Base-by-base conservation (phyloP, 495 filamentous ascomycete genomes). In the Cairneyella variabilis region DNA sequence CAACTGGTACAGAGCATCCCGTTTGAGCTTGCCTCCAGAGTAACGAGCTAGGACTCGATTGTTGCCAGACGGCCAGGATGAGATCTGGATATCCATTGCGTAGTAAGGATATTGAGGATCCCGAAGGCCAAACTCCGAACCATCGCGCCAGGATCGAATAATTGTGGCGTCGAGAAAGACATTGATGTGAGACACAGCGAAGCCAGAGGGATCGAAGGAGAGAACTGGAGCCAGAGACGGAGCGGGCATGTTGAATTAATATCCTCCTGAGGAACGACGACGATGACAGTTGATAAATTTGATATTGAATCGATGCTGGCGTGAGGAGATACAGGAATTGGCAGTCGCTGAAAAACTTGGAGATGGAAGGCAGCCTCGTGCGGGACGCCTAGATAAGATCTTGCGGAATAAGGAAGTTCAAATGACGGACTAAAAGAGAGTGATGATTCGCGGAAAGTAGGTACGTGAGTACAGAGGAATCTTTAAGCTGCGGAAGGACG, bases 1-100 rank as follows among this genome's bases (percentile, higher is more conserved):
- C 17, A 58, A 37, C 28, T 53, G 50, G 28, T 58, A 58, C 25
- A 58, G 21, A 8, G 56, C 56, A 22, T 54, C 50, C 16, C 51
- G 38, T 23, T 52, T 45, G 11, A 53, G 56, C 18, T 50, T 48
- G 42, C 42, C 38, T 0, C 44, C 44, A 0, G 50, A 42, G 17
- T 43, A 53, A 11, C 56, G 50, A 3, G 56, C 56, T 28, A 50
- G 25, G 20, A 58, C 8, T 3, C 22, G 30, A 39, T 49, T 53
- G 10, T 45, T 37, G 8, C 42, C 27, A 11, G 56, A 49, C 3
- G 25, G 54, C n/a, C 27, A 52, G 30, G 37, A 38, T 10, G 48
- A 26, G 10, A 57, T 57, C 22, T 43, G 28, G 11, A 57, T 37
- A n/a, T 51, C 48, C 48, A 57, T 46, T 28, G 54, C 48, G 34